Conservation (phyloP, 177 flowering plant species). For the Vitis hybrid region DNA sequence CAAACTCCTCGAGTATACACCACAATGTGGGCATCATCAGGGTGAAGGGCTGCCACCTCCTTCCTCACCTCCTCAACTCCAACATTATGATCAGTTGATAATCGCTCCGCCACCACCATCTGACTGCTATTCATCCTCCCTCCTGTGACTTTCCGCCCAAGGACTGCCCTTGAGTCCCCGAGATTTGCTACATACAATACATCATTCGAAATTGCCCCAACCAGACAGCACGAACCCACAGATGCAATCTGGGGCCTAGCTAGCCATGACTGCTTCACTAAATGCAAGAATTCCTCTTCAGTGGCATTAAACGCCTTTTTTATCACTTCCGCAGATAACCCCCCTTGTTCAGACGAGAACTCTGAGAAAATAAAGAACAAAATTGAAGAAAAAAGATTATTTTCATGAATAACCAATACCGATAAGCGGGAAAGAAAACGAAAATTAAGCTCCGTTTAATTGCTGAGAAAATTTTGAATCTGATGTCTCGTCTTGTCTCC, state of each 20-base stretch:
- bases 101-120: conserved; percentile 35
- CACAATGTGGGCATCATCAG: conserved; percentile 49
- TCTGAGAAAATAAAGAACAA: conserved; percentile 17
- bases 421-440: not conserved
- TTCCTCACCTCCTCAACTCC: conserved; percentile 45
- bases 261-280: conserved; percentile 32
- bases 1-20: conserved; percentile 40
- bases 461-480: not conserved
- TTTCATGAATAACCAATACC: not conserved
- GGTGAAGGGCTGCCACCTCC: conserved; percentile 47
- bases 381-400: not conserved
- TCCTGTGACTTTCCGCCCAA: conserved; percentile 30
- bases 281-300: conserved; percentile 36
- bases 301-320: conserved; percentile 39
- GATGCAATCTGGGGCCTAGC: conserved; percentile 38
- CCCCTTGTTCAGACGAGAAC: conserved; percentile 36
- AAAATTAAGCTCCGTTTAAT: not conserved
- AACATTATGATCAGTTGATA: conserved; percentile 51
- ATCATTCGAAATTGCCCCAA: conserved; percentile 33
- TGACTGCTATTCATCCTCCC: not conserved
- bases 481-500: not conserved
- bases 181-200: conserved; percentile 41
- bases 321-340: conserved; percentile 42
- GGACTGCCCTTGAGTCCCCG: conserved; percentile 49
- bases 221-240: conserved; percentile 45